Evolutionary conservation across 2,329 filamentous ascomycete genomes (phyloP), one percentile per base, ranked within the genome.

Genomic region (Blastomyces gilchristii): DNA sequence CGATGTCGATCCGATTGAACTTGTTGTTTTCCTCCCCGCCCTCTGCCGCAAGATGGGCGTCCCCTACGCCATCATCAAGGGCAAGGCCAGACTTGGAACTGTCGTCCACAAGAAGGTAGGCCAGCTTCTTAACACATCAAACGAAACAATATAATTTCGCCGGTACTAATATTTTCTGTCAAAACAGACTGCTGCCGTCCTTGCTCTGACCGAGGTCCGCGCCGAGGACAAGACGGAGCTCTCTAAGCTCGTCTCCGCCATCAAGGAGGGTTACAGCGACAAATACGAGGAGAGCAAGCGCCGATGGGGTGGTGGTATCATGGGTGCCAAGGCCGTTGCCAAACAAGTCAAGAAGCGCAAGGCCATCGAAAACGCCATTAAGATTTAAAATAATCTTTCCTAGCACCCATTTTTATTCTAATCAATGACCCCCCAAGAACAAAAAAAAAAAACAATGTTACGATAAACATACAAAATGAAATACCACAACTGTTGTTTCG

Each of bases 41-140:
- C 90, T 99, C 72, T 99, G 94, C 90, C 90, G 93, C 82, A 99
- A 99, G 90, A 99, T 99, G 93, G 95, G 95, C 83, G 88, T 97
- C 73, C 94, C 95, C 69, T 99, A 97, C 80, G 94, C 92, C 77
- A 97, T 99, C 74, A 87, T 99, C 78, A 99, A 99, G 90, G 94
- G 94, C 84, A 99, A 99, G 90, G 94, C 94, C 72, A 88, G 94
- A 82, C 90, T 99, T 75, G 94, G 94, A 73, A 97, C 94, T 67
- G 93, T 99, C 72, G 93, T 99, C 71, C 93, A 99, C 89, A 97
- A 99, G 89, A 99, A 99, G 88, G 89, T 91, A 75, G 67, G 80
- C 28, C 37, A 52, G 16, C 7, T 54, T 18, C 52, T 37, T 28
- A 12, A 9, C 3, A 11, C 31, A 18, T 37, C 16, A n/a, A n/a